Conservation (phyloP, 257 asterid species). For the Haberlea rhodopensis region DNA sequence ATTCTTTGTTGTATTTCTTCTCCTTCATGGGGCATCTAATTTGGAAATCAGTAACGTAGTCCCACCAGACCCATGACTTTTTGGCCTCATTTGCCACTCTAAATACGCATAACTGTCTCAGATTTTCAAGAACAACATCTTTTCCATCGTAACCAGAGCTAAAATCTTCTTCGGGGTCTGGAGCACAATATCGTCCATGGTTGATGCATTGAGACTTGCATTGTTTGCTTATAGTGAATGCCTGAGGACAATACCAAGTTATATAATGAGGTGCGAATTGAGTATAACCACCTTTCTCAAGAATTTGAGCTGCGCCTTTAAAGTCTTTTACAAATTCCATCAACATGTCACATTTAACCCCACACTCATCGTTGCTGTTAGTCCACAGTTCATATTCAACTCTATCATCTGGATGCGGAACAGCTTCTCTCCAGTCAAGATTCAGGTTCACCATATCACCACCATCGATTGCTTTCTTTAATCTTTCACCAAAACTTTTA, state of each 20-base stretch:
- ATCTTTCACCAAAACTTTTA: slow-evolving; percentile 41
- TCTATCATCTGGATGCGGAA: slow-evolving; percentile 53
- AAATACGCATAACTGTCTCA: slow-evolving; percentile 50
- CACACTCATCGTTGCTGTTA: slow-evolving; percentile 47
- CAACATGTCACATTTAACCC: slow-evolving; percentile 48
- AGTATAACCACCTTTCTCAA: slow-evolving; percentile 52
- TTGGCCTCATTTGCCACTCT: slow-evolving; percentile 42
- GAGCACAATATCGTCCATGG: slow-evolving; percentile 53
- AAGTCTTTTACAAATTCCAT: slow-evolving; percentile 47
- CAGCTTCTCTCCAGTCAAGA: slow-evolving; percentile 59
- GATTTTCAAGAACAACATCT: slow-evolving; percentile 47
- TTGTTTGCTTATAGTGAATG: slow-evolving; percentile 46
- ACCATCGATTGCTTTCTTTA: slow-evolving; percentile 34
- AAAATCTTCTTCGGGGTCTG: slow-evolving; percentile 55
- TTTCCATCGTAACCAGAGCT: slow-evolving; percentile 55
- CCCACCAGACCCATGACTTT: slow-evolving; percentile 57
- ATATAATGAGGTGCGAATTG: slow-evolving; percentile 50
- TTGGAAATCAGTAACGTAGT: slow-evolving; percentile 52
- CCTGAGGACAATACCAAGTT: slow-evolving; percentile 57
- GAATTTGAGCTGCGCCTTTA: slow-evolving; percentile 53
- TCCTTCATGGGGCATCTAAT: slow-evolving; percentile 56
- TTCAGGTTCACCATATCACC: slow-evolving; percentile 53
- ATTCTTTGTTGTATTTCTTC: slow-evolving; percentile 46
- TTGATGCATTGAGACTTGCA: slow-evolving; percentile 53
- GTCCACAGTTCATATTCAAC: slow-evolving; percentile 58